Base-by-base conservation (phyloP, 176 grass and related monocot genomes). In the Olyra latifolia region DNA sequence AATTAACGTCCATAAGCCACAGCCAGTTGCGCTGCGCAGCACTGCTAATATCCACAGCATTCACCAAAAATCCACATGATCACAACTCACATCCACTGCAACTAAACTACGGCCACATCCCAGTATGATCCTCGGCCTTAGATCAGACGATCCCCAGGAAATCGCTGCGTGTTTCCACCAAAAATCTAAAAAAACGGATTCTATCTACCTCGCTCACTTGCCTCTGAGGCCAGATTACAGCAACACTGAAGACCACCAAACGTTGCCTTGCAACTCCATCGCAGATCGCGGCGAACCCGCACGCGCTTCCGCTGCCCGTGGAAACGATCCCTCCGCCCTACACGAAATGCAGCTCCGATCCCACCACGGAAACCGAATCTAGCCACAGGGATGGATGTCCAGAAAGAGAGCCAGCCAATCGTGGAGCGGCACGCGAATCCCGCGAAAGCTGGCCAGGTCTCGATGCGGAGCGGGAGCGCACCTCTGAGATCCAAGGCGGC, bases 401-500 rank as follows among this genome's bases (percentile, higher is more conserved):
- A 35, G 32, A 35, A 4, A 35, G 32, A 35, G 32, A 10, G 10
- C n/a, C 65, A 68, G n/a, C 67, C 67, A 45, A 13, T 40, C 40
- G 6, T 60, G 1, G 13, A 41, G 47, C 13, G 20, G 2, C 22
- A 67, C 46, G 46, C 46, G n/a, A 54, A 67, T 19, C 62, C 14
- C n/a, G 72, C 50, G 58, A 7, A 22, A 59, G 75, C 16, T 41
- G 43, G 43, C 30, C 72, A 41, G 58, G 75, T 70, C 43, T 69
- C 63, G 64, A 43, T 0, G 38, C 54, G 78, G 63, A 23, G 7
- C 7, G n/a, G 66, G 4, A 6, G 47, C 39, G 15, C 66, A 72
- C 80, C 86, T 83, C 49, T 59, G 41, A 50, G 80, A 83, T 83
- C 80, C 75, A 41, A 73, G 29, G 80, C 41, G 42, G 48, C 50